A percentile compares a stretch with the other conserved stretches of the same genome.
phyloP scores from a whole-genome alignment of 2,329 filamentous ascomycete genomes.

The Emydomyces testavorans region DNA sequence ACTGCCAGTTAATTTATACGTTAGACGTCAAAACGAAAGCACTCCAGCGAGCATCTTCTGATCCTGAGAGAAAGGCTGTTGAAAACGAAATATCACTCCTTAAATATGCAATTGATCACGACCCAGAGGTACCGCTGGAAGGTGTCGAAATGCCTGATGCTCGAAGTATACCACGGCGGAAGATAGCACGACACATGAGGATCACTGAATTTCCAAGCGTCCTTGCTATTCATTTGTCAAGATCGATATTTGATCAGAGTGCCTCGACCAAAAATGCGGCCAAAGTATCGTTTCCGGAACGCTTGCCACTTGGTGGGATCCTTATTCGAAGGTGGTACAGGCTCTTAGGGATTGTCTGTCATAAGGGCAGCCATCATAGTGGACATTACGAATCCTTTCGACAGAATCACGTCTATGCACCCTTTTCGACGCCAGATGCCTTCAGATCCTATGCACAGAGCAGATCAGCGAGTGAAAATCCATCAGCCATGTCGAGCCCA shows the following conservation, averaged over 20 bases:
- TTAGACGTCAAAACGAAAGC: constrained; percentile 52
- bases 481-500: constrained; percentile 41
- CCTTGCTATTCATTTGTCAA: constrained; percentile 79
- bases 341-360: constrained; percentile 75
- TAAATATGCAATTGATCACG: constrained; percentile 56
- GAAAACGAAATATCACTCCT: constrained; percentile 54
- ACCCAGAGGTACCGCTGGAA: constrained; percentile 66
- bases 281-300: constrained; percentile 84
- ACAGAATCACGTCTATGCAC: constrained; percentile 65
- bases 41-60: constrained; percentile 43
- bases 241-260: constrained; percentile 76
- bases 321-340: constrained; percentile 69
- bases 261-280: constrained; percentile 86
- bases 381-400: constrained; percentile 96
- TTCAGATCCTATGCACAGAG: constrained; percentile 66
- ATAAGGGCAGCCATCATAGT: constrained; percentile 90
- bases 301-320: constrained; percentile 68
- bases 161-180: constrained; percentile 63
- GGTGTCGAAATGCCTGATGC: constrained; percentile 64
- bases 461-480: constrained; percentile 42
- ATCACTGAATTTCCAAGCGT: constrained; percentile 82
- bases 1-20: constrained; percentile 76
- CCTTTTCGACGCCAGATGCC: constrained; percentile 69
- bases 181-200: constrained; percentile 75
- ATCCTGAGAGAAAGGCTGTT: constrained; percentile 42